Evolutionary conservation across 164 flowering plant genomes (phyloP).

Genomic region (Sedum album): DNA sequence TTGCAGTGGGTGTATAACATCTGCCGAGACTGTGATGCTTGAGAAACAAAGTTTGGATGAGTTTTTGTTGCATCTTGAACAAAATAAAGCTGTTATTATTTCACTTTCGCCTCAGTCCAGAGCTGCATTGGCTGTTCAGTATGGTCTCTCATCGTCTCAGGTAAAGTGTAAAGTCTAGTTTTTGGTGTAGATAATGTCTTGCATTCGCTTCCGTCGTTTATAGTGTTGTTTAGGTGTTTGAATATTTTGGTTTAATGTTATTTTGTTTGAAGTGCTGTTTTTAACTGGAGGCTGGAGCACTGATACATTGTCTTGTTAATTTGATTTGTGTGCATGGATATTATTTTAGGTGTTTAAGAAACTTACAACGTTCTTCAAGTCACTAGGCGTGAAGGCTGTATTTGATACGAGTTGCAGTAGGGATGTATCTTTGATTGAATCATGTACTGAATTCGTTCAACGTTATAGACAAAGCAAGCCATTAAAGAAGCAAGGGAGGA

Average conservation of each 20-base stretch:
- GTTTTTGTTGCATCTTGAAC: slow-evolving; percentile 58
- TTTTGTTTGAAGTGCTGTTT: no score
- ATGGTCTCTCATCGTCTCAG: slow-evolving; percentile 73
- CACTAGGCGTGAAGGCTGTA: slow-evolving; percentile 86
- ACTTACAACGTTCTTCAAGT: slow-evolving; percentile 79
- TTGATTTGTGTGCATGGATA: no score
- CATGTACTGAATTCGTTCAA: slow-evolving; percentile 75
- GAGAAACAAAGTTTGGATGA: slow-evolving; percentile 94
- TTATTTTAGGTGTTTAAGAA: slow-evolving; percentile 60
- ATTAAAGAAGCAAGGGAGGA: slow-evolving; percentile 23
- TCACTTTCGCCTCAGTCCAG: slow-evolving; percentile 93
- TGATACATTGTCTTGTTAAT: no score
- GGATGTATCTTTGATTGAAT: slow-evolving; percentile 71
- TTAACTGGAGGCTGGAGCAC: no score
- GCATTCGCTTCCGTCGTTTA: no score
- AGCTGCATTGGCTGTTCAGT: slow-evolving; percentile 83
- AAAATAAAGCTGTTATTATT: slow-evolving; percentile 65
- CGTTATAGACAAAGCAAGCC: slow-evolving; percentile 46
- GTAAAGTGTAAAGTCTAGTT: slow-evolving; percentile 34
- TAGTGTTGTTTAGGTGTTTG: no score
- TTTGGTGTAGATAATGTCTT: no score
- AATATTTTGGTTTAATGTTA: no score
- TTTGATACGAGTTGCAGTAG: slow-evolving; percentile 96
- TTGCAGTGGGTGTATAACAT: slow-evolving; percentile 91
- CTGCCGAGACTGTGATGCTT: slow-evolving; percentile 95